These are phyloP conservation scores for Cochlearia excelsa DNA, from an alignment of 345 rosid species.

Conservation along the genomic window DNA sequence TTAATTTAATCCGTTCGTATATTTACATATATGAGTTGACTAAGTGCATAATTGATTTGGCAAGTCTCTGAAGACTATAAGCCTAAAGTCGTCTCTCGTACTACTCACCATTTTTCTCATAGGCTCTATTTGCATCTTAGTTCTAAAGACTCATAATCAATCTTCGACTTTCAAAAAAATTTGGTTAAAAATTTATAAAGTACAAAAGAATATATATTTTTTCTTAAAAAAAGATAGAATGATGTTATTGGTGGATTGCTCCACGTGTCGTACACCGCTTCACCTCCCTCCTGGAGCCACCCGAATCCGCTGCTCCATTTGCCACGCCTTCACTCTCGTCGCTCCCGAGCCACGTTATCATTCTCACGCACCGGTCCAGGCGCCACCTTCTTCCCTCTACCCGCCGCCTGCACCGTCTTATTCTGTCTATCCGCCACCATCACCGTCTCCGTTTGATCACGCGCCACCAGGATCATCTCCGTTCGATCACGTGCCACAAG, in stretches of 20 bases:
- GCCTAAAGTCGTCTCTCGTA: constrained; percentile 7
- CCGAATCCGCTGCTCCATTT: constrained; percentile 73
- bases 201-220: not conserved
- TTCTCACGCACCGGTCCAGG: constrained; percentile 20
- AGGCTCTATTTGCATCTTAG: not conserved
- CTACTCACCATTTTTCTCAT: not conserved
- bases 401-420: constrained; percentile 31
- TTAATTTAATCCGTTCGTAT: not conserved
- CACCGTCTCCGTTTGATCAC: constrained; percentile 39
- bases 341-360: constrained; percentile 43
- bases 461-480: constrained; percentile 56
- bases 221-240: not conserved
- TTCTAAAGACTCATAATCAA: not conserved
- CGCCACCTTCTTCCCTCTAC: constrained; percentile 34
- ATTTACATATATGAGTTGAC: constrained; percentile 3
- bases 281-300: constrained; percentile 65
- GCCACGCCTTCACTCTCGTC: constrained; percentile 60
- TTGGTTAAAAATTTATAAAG: not conserved
- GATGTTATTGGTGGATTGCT: constrained; percentile 64
- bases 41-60: not conserved
- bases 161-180: no score
- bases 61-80: constrained; percentile 14
- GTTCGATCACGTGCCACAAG: no score
- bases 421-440: constrained; percentile 17
- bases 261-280: constrained; percentile 60